Base-by-base conservation (phyloP, 352 stramenopile genomes). In the Phytophthora brassicae region DNA sequence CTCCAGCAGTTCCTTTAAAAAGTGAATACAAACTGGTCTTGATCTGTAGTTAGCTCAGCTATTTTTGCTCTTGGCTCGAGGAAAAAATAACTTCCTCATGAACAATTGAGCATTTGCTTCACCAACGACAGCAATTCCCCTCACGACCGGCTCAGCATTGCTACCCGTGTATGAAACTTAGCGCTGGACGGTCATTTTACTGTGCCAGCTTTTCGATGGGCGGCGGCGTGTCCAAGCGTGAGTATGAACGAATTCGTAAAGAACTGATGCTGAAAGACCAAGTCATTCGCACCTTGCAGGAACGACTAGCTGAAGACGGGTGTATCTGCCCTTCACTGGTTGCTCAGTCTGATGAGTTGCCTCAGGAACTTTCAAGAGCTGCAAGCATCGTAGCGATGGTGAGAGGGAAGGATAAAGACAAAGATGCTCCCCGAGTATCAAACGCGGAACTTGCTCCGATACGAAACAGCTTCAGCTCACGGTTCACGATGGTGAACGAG, bases 231-330 rank as follows among this genome's bases (percentile, higher is more conserved):
- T 91, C 79, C 62, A 91, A 84, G 60, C 64, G 42, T 55, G 79
- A 91, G 69, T 89, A 89, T 49, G 82, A 89, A 29, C 80, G 77
- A 51, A 79, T 90, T 67, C 77, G 78, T 56, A 85, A 83, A 44
- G 83, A 92, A 54, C 47, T 89, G 29, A 57, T 88, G 28, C 63
- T 79, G 14, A 90, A 90, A 39, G 77, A 92, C 38, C 79, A 89
- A 45, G 79, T 92, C 39, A 92, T 92, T 51, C 72, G 70, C 4
- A 61, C 68, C 16, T 60, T 92, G 13, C 79, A 92, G 51, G 70
- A 89, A 36, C 72, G 79, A 48, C 70, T 89, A 23, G 73, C 64
- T 16, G 60, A 72, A 54, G 73, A 60, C 4, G 59, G 41, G 9
- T 45, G 62, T 39, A 64, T 66, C 43, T 43, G 55, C 11, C 59